Base-by-base conservation (phyloP, 345 rosid genomes). In the Anacardium occidentale region DNA sequence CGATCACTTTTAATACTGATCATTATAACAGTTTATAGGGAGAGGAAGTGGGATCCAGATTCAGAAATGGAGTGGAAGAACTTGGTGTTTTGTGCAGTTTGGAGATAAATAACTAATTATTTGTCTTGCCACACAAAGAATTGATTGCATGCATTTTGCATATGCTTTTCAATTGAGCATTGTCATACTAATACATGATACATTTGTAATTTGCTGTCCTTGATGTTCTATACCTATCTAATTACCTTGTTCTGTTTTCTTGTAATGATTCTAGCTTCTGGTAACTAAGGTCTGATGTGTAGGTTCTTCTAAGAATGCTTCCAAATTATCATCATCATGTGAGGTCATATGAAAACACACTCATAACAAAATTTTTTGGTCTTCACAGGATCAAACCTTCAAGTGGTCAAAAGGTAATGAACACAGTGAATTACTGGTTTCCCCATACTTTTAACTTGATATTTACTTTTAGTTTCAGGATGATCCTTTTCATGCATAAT, bases 381-480 rank as follows among this genome's bases (percentile, higher is more conserved):
- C 97, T 95, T 81, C 97, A 95, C 83, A 88, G 96, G 87, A 95
- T 95, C 80, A 95, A 90, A 83, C 99, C 99, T 74, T 85, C 96
- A 69, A 95, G 99, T 69, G 93, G 99, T 74, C 98, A 92, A 82
- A 95, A 92, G 98, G 99, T 94, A 65, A 79, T 69, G 51, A 48
- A 61, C 66, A 17, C 17, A 4, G 47, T 62, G 32, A 61, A 13
- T 53, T 45, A 68, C 17, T 70, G 42, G 22, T 65, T 34, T 45
- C 29, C 55, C 10, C 11, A 13, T 65, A 37, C 32, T 44, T 40
- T 68, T 24, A 9, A 34, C 54, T 64, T 20, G 10, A 53, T 51
- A 56, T 68, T 29, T 29, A 37, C 37, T 37, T 5, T 37, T 37
- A 37, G 10, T 37, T 37, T 37, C 42, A 37, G 9, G 42, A 7